Conservation (phyloP, 352 stramenopile genomes). For the Phytophthora citrophthora region DNA sequence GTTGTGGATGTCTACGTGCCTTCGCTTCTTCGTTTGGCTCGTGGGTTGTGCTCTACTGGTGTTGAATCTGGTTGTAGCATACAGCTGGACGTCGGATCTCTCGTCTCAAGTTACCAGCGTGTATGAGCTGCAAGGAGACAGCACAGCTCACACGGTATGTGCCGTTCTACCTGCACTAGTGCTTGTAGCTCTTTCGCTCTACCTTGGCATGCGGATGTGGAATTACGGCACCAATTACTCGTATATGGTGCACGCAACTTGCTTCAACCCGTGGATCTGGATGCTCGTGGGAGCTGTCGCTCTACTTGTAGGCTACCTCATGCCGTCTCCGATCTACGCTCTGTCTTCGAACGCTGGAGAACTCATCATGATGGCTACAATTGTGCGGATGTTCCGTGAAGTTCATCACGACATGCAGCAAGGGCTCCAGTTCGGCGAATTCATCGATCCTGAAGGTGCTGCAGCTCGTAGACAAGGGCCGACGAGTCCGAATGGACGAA, state of each 20-base stretch:
- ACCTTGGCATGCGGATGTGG: constrained; percentile 79
- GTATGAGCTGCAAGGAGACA: constrained; percentile 78
- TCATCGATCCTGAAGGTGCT: constrained; percentile 62
- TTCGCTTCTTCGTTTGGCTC: constrained; percentile 78
- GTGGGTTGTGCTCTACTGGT: constrained; percentile 60
- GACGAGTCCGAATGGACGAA: constrained; percentile 25
- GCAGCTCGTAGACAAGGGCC: constrained; percentile 20
- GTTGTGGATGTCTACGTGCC: constrained; percentile 56
- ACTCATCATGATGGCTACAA: constrained; percentile 77
- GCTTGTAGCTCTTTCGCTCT: constrained; percentile 73
- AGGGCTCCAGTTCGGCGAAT: constrained; percentile 72
- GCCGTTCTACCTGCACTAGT: constrained; percentile 69
- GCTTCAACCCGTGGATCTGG: constrained; percentile 90
- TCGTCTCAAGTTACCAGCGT: constrained; percentile 65
- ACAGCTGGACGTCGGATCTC: constrained; percentile 55
- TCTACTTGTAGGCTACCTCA: constrained; percentile 76
- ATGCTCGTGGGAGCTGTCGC: constrained; percentile 81
- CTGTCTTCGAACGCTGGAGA: constrained; percentile 81
- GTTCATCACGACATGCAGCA: constrained; percentile 87
- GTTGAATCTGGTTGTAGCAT: constrained; percentile 77
- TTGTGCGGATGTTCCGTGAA: constrained; percentile 88
- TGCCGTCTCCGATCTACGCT: constrained; percentile 75
- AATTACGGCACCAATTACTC: constrained; percentile 89
- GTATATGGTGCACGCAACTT: constrained; percentile 85
- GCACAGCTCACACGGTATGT: constrained; percentile 57